Evolutionary conservation across 768 basidiomycete species (phyloP).

Genomic region (Chalciporus pseudorubinellus): DNA sequence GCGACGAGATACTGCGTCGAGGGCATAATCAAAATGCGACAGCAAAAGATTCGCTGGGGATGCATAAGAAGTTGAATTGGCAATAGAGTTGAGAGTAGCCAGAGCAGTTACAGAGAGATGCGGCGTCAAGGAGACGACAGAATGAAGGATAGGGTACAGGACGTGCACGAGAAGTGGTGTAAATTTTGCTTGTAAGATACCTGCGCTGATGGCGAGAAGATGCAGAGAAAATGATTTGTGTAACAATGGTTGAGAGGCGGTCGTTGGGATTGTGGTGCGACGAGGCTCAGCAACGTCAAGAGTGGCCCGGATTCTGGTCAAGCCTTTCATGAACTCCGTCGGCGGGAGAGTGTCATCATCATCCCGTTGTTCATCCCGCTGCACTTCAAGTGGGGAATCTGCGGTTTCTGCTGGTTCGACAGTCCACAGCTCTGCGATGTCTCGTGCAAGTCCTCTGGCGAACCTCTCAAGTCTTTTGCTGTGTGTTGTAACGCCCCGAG

Average conservation of each 20-base stretch:
- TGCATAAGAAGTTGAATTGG: conserved; percentile 81
- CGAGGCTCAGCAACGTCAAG: conserved; percentile 44
- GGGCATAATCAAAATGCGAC: conserved; percentile 94
- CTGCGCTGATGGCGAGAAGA: conserved; percentile 65
- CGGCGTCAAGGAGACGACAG: conserved; percentile 68
- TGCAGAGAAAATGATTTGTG: conserved; percentile 72
- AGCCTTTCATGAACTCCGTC: conserved; percentile 65
- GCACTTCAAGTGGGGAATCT: conserved; percentile 15
- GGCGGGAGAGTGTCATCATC: conserved; percentile 38
- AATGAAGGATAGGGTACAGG: conserved; percentile 85
- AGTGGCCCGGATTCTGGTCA: conserved; percentile 60
- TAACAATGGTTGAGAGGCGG: conserved; percentile 55
- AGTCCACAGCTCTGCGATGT: conserved; percentile 74
- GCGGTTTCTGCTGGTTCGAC: conserved; percentile 33
- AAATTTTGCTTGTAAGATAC: conserved; percentile 73
- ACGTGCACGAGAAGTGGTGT: conserved; percentile 69
- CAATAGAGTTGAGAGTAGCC: conserved; percentile 66
- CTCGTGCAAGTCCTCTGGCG: conserved; percentile 58
- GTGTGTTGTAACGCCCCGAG: conserved; percentile 2
- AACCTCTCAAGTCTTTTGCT: conserved; percentile 63
- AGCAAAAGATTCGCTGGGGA: conserved; percentile 84
- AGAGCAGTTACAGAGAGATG: conserved; percentile 75
- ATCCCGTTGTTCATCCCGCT: conserved; percentile 11
- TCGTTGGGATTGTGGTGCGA: conserved; percentile 24
- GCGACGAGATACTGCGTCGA: conserved; percentile 85